Evolutionary conservation across 306 rosid species (phyloP), one percentile per base, ranked within the genome.

Genomic region (barrel medic (Medicago truncatula)): DNA sequence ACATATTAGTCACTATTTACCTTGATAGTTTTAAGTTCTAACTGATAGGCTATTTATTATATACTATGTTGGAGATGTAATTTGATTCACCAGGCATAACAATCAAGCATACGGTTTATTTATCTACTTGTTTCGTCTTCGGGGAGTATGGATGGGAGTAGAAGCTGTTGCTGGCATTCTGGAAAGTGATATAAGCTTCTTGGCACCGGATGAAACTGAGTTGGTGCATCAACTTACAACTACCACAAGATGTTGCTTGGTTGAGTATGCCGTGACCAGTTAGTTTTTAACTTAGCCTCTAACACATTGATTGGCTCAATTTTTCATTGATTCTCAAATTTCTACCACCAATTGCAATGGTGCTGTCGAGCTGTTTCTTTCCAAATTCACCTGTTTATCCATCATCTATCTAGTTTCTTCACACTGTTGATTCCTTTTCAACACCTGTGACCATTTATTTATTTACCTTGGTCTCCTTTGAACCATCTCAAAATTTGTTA

Each of bases 41-140:
- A 81, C 36, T 40, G 73, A 17, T 41, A 23, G 52, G 68, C 11
- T 73, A 15, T 63, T 47, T 69, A 53, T 53, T 41, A 43, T 49
- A 15, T 57, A 6, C 5, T 38, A 5, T 50, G 44, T 36, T 49
- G 28, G 76, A 57, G 11, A 10, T 25, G 66, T 76, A 54, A 9
- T 7, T 61, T 70, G 65, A 20, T 70, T 70, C 12, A 38, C 59
- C 17, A 28, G 47, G 70, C 34, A 21, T 43, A 41, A 15, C 6
- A 43, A 17, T 28, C 59, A 28, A 28, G 74, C 25, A 1, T 12
- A 25, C 6, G 15, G 69, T 21, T 6, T 39, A 15, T 39, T 11
- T 36, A 5, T 36, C 20, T 23, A 14, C 57, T 41, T 16, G 41
- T 54, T 17, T 60, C 20, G 13, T 49, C 46, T 38, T 6, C 15